A percentile compares a stretch with the other conserved stretches of the same genome.
Conservation (phyloP, 352 stramenopile genomes). For the Phytophthora hibernalis region DNA sequence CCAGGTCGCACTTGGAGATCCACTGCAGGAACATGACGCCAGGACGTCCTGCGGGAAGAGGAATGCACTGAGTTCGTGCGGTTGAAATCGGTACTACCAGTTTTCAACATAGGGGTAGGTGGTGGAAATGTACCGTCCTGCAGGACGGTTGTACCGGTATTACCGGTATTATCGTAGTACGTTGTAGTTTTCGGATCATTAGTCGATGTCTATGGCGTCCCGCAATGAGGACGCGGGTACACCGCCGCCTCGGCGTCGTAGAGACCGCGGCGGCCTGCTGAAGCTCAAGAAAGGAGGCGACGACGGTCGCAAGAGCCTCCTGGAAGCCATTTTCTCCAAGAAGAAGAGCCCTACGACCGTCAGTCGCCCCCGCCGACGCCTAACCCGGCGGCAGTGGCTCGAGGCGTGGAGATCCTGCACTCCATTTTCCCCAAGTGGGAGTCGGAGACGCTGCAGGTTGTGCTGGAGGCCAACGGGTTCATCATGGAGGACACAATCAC, state of each 20-base stretch:
- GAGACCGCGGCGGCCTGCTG: slow-evolving; percentile 24
- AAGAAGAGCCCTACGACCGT: slow-evolving; percentile 39
- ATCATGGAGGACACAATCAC: slow-evolving; percentile 88
- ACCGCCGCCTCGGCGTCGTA: slow-evolving; percentile 9
- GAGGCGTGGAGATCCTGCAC: slow-evolving; percentile 74
- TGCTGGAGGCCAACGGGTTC: slow-evolving; percentile 79
- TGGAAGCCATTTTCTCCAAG: slow-evolving; percentile 64
- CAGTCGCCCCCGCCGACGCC: slow-evolving; percentile 26
- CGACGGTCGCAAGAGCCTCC: slow-evolving; percentile 43
- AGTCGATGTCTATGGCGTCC: slow-evolving; percentile 25
- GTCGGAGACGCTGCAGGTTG: slow-evolving; percentile 59
- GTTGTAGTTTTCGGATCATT: background rate
- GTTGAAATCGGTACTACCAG: background rate
- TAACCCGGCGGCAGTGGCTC: slow-evolving; percentile 54
- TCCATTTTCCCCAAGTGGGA: slow-evolving; percentile 90
- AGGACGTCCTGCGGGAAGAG: background rate
- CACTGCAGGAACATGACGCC: slow-evolving; percentile 84
- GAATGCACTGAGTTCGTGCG: background rate
- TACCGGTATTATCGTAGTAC: background rate
- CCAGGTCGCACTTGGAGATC: slow-evolving; percentile 90
- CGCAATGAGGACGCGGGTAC: slow-evolving; percentile 17
- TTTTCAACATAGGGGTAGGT: background rate
- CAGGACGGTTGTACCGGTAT: too few relatives aligned
- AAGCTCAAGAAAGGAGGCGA: slow-evolving; percentile 43
- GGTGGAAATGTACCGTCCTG: too few relatives aligned